Evolutionary conservation across 306 rosid genomes (phyloP).

Genomic region (Morella rubra): DNA sequence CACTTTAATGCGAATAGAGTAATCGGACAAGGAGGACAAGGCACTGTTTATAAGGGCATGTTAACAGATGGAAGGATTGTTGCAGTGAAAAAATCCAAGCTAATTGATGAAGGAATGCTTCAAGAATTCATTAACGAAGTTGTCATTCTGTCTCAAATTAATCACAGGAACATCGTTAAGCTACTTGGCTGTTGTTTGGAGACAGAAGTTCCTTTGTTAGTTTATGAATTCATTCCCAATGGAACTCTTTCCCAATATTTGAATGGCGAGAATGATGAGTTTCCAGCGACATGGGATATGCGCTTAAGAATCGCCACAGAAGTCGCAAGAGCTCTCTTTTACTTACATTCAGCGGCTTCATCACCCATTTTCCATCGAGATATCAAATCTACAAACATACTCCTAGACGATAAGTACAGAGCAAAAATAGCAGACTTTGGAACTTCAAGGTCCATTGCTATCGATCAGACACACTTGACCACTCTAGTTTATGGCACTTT

Average conservation of each 20-base stretch:
- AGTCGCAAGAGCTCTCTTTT: background rate
- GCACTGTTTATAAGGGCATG: background rate
- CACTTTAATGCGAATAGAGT: background rate
- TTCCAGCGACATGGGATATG: background rate
- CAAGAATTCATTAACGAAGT: background rate
- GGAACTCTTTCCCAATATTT: background rate
- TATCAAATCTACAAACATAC: background rate
- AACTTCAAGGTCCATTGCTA: background rate
- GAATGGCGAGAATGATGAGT: background rate
- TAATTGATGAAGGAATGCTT: background rate
- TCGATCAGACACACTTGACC: background rate
- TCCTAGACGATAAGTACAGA: background rate
- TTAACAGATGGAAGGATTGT: background rate
- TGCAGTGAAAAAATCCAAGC: background rate
- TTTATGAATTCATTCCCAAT: background rate
- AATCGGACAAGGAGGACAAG: background rate
- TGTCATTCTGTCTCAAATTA: background rate
- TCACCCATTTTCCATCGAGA: background rate
- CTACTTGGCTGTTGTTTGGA: background rate
- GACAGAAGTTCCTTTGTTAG: background rate
- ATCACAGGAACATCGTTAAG: background rate
- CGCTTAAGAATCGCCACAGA: background rate
- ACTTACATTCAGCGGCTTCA: background rate
- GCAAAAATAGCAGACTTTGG: background rate
- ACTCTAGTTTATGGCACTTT: background rate